Percentiles rank a stretch among this genome's conserved stretches.
phyloP scores from a whole-genome alignment of 129 eudicot species.

The Arctium minus region DNA sequence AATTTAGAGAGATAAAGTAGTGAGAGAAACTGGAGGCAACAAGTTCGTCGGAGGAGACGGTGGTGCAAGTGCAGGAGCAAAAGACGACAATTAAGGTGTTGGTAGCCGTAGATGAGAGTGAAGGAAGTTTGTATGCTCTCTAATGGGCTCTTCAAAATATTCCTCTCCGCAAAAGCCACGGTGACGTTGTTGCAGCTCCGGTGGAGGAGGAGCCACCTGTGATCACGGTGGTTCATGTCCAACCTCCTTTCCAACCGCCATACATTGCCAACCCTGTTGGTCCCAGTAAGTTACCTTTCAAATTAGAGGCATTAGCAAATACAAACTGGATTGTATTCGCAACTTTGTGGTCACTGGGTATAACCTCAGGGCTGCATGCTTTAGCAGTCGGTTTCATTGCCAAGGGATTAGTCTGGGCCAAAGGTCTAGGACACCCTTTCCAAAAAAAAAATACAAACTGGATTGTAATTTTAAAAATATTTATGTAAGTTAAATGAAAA shows the following conservation, averaged over 20 bases:
- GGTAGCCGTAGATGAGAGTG: constrained; percentile 35
- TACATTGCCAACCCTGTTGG: constrained; percentile 26
- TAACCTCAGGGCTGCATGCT: too few relatives aligned
- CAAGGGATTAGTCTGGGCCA: too few relatives aligned
- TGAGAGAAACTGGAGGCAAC: background rate
- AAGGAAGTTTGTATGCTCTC: constrained; percentile 35
- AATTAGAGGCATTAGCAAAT: too few relatives aligned
- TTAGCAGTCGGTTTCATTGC: too few relatives aligned
- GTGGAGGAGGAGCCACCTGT: background rate
- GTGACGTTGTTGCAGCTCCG: background rate
- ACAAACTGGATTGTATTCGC: too few relatives aligned
- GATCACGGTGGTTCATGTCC: constrained; percentile 32
- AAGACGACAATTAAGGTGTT: constrained; percentile 25
- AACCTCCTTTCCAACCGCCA: constrained; percentile 29
- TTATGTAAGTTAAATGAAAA: too few relatives aligned
- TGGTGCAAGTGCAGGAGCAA: constrained; percentile 14
- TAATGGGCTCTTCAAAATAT: constrained; percentile 27
- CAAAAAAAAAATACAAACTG: too few relatives aligned
- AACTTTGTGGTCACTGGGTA: too few relatives aligned
- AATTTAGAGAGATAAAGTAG: background rate
- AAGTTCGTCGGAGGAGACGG: background rate
- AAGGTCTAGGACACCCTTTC: too few relatives aligned
- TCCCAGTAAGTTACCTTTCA: constrained; percentile 9
- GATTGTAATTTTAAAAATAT: too few relatives aligned
- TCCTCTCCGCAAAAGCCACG: background rate